Percentiles rank a stretch among this genome's conserved stretches.
These are phyloP conservation scores for Fusarium nurragi DNA, from an alignment of 2,329 filamentous ascomycete species.

Conservation along the genomic window DNA sequence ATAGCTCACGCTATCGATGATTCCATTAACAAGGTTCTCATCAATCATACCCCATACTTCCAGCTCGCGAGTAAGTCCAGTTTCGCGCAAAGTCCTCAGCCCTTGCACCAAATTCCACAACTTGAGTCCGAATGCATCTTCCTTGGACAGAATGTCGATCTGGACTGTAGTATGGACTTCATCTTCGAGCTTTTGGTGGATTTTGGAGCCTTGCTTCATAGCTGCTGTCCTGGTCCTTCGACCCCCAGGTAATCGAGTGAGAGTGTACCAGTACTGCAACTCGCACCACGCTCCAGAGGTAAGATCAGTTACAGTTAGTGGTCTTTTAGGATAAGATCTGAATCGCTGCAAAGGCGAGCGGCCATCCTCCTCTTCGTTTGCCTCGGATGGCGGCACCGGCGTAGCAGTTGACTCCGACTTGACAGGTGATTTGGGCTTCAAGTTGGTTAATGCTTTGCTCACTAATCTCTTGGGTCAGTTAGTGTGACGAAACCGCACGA, in stretches of 20 bases:
- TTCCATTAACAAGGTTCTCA: constrained; percentile 83
- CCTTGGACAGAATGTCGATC: constrained; percentile 76
- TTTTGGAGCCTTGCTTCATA: constrained; percentile 82
- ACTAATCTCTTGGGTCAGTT: constrained; percentile 75
- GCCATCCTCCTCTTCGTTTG: constrained; percentile 42
- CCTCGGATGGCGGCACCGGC: constrained; percentile 9
- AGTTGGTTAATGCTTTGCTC: constrained; percentile 54
- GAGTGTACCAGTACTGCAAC: constrained; percentile 88
- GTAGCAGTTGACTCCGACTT: constrained; percentile 26
- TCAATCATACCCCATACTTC: constrained; percentile 88
- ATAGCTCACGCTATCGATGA: constrained; percentile 88
- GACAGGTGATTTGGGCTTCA: constrained; percentile 29
- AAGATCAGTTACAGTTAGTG: constrained; percentile 87
- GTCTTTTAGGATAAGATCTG: constrained; percentile 78
- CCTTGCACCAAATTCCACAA: constrained; percentile 95
- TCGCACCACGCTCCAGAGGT: constrained; percentile 95
- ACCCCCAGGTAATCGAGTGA: constrained; percentile 77
- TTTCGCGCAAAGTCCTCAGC: constrained; percentile 75
- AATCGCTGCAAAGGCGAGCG: constrained; percentile 78
- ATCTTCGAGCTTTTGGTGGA: constrained; percentile 87
- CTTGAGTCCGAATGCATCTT: constrained; percentile 82
- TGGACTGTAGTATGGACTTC: constrained; percentile 82
- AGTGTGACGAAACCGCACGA: constrained; percentile 51
- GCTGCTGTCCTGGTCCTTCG: constrained; percentile 78
- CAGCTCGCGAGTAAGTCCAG: constrained; percentile 77